phyloP scores from a whole-genome alignment of 345 rosid species.

The Salix udensis region DNA sequence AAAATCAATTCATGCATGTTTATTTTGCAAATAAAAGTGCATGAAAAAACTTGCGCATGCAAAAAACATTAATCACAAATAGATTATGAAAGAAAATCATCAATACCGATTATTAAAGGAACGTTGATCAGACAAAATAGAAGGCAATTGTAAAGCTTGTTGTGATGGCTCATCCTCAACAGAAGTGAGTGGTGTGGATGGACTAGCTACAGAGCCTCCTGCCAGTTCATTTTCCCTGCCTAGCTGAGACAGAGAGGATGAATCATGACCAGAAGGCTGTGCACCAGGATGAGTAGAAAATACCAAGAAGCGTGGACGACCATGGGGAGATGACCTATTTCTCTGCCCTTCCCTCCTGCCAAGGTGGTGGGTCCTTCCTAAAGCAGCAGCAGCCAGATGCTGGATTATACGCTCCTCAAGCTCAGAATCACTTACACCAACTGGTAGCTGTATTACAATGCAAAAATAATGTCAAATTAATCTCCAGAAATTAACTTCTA shows the following conservation, averaged over 20 bases:
- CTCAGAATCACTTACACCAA: constrained; percentile 25
- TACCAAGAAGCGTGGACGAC: constrained; percentile 31
- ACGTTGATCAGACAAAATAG: constrained; percentile 26
- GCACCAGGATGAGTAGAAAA: constrained; percentile 27
- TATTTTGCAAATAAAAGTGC: no score
- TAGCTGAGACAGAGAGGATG: constrained; percentile 28
- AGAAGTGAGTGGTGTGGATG: constrained; percentile 16
- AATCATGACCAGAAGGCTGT: constrained; percentile 29
- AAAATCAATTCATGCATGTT: not conserved
- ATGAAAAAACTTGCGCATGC: not conserved
- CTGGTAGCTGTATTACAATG: constrained; percentile 21
- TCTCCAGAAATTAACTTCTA: not conserved
- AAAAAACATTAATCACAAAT: not conserved
- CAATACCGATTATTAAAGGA: constrained; percentile 41
- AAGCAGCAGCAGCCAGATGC: constrained; percentile 46
- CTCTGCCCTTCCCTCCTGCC: constrained; percentile 29
- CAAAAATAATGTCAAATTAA: not conserved
- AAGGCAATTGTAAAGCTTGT: constrained; percentile 19
- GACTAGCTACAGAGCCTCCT: constrained; percentile 6
- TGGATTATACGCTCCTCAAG: constrained; percentile 34
- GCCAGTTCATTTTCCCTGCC: constrained; percentile 39
- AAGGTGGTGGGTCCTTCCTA: constrained; percentile 27
- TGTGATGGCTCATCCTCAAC: constrained; percentile 29
- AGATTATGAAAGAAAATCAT: not conserved
- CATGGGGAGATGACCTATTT: constrained; percentile 20